A percentile compares a stretch with the other conserved stretches of the same genome.
Conservation (phyloP, 2,329 filamentous ascomycete species). For the Aaosphaeria arxii region DNA sequence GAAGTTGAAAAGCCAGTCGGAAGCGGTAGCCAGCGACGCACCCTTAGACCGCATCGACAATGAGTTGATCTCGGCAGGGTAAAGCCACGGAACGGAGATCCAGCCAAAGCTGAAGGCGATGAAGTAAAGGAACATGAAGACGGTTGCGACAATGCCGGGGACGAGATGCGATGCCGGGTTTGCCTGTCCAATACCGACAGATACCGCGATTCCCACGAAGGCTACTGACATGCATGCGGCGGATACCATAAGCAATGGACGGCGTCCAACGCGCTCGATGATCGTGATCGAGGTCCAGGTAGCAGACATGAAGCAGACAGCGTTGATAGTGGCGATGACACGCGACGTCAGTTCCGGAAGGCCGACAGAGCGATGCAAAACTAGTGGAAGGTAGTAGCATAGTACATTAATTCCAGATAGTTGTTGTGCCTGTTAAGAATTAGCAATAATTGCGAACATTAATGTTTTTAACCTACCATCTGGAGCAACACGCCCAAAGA, state of each 20-base stretch:
- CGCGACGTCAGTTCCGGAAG: slow-evolving; percentile 6
- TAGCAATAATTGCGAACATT: background rate
- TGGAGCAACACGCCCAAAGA: slow-evolving; percentile 17
- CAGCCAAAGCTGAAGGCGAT: slow-evolving; percentile 1
- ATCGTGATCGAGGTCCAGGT: slow-evolving; percentile 3
- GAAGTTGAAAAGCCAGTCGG: slow-evolving; percentile 7
- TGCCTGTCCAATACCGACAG: slow-evolving; percentile 11
- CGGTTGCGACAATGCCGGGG: slow-evolving; percentile 7
- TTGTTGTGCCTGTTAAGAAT: slow-evolving; percentile 4
- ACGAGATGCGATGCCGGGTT: slow-evolving; percentile 1
- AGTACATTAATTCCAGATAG: slow-evolving; percentile 8
- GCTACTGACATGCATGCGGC: slow-evolving; percentile 4
- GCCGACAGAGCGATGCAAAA: slow-evolving; percentile 6
- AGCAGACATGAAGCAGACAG: slow-evolving; percentile 6
- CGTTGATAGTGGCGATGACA: slow-evolving; percentile 5
- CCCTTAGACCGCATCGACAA: slow-evolving; percentile 7
- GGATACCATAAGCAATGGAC: slow-evolving; percentile 5
- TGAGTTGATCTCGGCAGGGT: slow-evolving; percentile 8
- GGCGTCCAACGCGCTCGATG: slow-evolving; percentile 5
- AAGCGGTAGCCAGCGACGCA: slow-evolving; percentile 6
- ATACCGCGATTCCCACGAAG: slow-evolving; percentile 14
- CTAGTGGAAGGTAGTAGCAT: slow-evolving; percentile 7
- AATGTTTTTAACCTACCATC: background rate
- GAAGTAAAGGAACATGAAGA: slow-evolving; percentile 10
- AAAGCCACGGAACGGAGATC: slow-evolving; percentile 8